Evolutionary conservation across 768 basidiomycete species (phyloP), one percentile per base, ranked within the genome.

Genomic region (Xanthoconium stramineum): DNA sequence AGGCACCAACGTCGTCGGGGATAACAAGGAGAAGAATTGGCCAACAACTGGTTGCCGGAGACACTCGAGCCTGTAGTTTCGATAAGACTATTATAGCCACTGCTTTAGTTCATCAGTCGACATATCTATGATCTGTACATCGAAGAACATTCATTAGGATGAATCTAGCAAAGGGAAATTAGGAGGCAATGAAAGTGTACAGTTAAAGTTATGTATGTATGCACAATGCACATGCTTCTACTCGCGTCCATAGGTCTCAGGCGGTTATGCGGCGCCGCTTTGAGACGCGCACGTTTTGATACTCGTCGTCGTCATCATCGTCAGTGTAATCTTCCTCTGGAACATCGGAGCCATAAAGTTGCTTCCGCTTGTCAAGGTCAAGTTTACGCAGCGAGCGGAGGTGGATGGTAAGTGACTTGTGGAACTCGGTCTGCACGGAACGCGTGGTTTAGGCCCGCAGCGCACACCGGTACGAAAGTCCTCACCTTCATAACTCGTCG

Each of bases 381-480:
- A 78, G 62, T 66, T 83, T 84, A 35, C 87, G 85, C 56, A 91
- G 68, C 30, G 77, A 73, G 17, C 85, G 81, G 46, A 91, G 75
- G 56, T 82, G 78, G n/a, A 71, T 52, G 11, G 78, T 73, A 47
- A 91, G 71, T 5, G 83, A 81, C 66, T 81, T 88, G 62, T 86
- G 76, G 62, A 91, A 91, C 30, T 88, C 85, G 61, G 75, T 85
- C 89, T 91, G 35, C 50, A 38, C 6, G 30, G 35, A 47, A 42
- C 35, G 12, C 8, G 44, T 35, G 19, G 6, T 50, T 58, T 30
- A 65, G 33, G 20, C 39, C 30, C 44, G 28, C 4, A 8, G 44
- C 38, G 42, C n/a, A 13, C 13, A 28, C 12, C 14, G 42, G 33
- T 35, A 17, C 57, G 45, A 48, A 47, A 29, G 30, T 20, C 55